A percentile compares a stretch with the other conserved stretches of the same genome.
Evolutionary conservation across 2,329 filamentous ascomycete species (phyloP).

Genomic region (Botrytis fabae): DNA sequence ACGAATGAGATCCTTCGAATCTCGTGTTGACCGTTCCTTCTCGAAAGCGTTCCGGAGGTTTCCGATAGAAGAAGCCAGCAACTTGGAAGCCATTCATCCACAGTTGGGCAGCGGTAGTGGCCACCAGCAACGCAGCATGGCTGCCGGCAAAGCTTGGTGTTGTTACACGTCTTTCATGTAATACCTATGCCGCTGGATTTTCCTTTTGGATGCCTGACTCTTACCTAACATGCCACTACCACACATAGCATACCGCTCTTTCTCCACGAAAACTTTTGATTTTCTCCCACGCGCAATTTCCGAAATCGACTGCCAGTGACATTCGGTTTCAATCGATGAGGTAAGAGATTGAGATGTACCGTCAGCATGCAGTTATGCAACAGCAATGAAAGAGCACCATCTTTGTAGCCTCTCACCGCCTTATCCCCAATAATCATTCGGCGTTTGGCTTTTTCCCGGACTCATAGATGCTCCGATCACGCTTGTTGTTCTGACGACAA

Average conservation of each 20-base stretch:
- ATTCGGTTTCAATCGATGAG: slow-evolving; percentile 6
- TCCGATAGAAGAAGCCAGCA: neutral
- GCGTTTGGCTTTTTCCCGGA: neutral
- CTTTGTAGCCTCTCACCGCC: neutral
- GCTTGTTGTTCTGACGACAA: neutral
- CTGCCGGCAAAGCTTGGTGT: neutral
- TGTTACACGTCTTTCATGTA: slow-evolving; percentile 8
- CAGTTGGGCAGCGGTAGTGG: neutral
- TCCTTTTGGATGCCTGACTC: neutral
- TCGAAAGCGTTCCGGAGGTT: neutral
- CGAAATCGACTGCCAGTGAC: slow-evolving; percentile 10
- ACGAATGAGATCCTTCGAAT: neutral
- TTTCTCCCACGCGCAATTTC: slow-evolving; percentile 12
- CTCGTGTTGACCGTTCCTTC: neutral
- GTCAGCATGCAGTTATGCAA: slow-evolving; percentile 13
- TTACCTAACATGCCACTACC: neutral
- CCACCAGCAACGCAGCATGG: neutral
- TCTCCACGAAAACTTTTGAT: neutral
- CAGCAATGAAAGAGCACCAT: neutral
- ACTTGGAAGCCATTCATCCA: neutral
- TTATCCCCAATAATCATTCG: slow-evolving; percentile 5
- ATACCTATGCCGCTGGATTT: neutral
- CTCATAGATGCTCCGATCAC: neutral
- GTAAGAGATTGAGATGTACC: slow-evolving; percentile 16
- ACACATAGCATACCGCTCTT: slow-evolving; percentile 14